Percentiles rank a stretch among this genome's conserved stretches.
Conservation (phyloP, 768 basidiomycete species). For the Boletus fagicola region DNA sequence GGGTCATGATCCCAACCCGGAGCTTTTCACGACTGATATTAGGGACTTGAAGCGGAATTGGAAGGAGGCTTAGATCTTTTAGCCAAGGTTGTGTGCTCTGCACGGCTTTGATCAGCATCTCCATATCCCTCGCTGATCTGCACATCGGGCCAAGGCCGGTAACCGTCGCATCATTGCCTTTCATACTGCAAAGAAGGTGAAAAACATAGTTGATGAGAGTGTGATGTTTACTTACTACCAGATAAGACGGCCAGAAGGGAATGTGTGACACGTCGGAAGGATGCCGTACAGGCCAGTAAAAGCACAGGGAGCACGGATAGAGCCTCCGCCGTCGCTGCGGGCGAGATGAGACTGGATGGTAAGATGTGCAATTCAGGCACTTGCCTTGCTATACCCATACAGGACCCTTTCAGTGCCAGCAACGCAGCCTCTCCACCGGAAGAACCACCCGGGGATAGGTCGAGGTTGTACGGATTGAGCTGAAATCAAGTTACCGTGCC, state of each 20-base stretch:
- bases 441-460: no score
- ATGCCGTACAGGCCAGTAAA: constrained; percentile 43
- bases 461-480: no score
- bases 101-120: constrained; percentile 18
- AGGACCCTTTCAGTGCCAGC: no score
- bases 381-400: no score
- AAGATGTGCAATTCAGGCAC: no score
- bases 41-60: constrained; percentile 27
- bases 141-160: constrained; percentile 25
- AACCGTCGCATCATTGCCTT: constrained; percentile 24
- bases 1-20: no score
- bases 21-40: constrained; percentile 31
- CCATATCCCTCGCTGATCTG: no score
- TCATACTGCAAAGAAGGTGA: constrained; percentile 15
- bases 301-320: constrained; percentile 38
- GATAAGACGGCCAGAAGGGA: constrained; percentile 18
- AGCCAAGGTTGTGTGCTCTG: constrained; percentile 41
- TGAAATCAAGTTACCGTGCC: no score
- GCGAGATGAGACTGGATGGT: no score
- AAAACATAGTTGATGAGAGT: not conserved
- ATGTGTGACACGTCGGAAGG: constrained; percentile 36
- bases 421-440: no score
- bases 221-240: constrained; percentile 20
- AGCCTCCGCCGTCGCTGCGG: no score
- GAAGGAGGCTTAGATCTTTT: constrained; percentile 36